Base-by-base conservation (phyloP, 179 eudicot genomes). In the Gypsophila paniculata region DNA sequence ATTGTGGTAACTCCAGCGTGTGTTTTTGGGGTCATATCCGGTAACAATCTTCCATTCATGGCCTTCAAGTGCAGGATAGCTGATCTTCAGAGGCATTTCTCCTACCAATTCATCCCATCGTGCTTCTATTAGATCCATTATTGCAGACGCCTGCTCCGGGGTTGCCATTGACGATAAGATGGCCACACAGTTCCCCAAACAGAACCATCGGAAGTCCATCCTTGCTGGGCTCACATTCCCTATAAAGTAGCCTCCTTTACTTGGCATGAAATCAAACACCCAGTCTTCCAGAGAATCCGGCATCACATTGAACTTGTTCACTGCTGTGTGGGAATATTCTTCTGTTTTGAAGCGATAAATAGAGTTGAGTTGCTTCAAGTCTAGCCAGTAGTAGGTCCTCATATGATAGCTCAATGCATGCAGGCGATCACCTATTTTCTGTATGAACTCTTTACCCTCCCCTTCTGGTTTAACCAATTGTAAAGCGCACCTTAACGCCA, bases 291-390 rank as follows among this genome's bases (percentile, higher is more conserved):
- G 84, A 12, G 97, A 91, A 77, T 89, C 93, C 0, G 97, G 97
- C 87, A 91, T 91, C 18, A 91, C 97, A 55, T 91, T 91, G 83
- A 91, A 91, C 86, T 91, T 91, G 84, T 91, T 91, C n/a, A 91
- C 92, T 3, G 97, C 97, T 15, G 97, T 91, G 80, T 91, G 90
- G 46, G 97, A 91, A 65, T 89, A 89, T 76, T 91, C 97, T 63
- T 91, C 97, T 0, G 97, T 91, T 75, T 86, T 91, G 76, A 73
- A 91, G 22, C 95, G 89, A 69, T 91, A 89, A 15, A 89, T 89
- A 52, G 81, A 85, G 71, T 91, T 91, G 26, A 91, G 93, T 46
- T 91, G 89, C 78, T 85, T 85, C 62, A 86, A 72, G 76, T 91
- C 97, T 4, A 91, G 84, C 97, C 97, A 91, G 64, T 82, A 91